Evolutionary conservation across 331 rosid genomes (phyloP), one percentile per base, ranked within the genome.

Genomic region (Dryas integrifolia): DNA sequence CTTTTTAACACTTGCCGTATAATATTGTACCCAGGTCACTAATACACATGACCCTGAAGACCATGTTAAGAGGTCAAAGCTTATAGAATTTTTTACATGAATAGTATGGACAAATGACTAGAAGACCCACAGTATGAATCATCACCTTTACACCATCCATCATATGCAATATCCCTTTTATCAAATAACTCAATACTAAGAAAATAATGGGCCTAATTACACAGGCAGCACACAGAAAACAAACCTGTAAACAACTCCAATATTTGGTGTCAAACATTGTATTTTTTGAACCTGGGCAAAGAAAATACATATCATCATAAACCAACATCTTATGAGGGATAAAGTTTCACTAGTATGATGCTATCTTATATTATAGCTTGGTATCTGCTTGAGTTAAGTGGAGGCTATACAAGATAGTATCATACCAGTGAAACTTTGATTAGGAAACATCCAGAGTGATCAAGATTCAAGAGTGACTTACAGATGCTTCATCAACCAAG

Each of bases 231-330:
- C 26, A 64, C 18, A 39, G 64, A 75, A 76, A 62, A 12, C 71
- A 61, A 55, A 95, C 99, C 96, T 95, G 85, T 92, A 95, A 56
- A 95, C 99, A 47, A 95, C 96, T 72, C 99, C 99, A 45, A 92
- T 92, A 72, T 95, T 89, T 76, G 98, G 96, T 52, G 99, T 89
- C 79, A 95, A 79, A 60, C 78, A 70, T 74, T 95, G 96, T 65
- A 94, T 95, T 75, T 95, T 95, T 67, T 89, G 90, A 72, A 95
- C 96, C 99, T 95, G 89, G 82, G 45, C 70, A 76, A 69, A 58
- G 59, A 40, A 76, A 35, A 10, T 39, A 48, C 57, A 41, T 43
- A 69, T 14, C 11, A 83, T 73, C 44, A 58, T 55, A 30, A 76
- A 70, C 59, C 4, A 73, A 71, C 38, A 63, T 72, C 9, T 72